These are phyloP conservation scores for Macroventuria anomochaeta DNA, from an alignment of 2,329 filamentous ascomycete species.

Conservation along the genomic window DNA sequence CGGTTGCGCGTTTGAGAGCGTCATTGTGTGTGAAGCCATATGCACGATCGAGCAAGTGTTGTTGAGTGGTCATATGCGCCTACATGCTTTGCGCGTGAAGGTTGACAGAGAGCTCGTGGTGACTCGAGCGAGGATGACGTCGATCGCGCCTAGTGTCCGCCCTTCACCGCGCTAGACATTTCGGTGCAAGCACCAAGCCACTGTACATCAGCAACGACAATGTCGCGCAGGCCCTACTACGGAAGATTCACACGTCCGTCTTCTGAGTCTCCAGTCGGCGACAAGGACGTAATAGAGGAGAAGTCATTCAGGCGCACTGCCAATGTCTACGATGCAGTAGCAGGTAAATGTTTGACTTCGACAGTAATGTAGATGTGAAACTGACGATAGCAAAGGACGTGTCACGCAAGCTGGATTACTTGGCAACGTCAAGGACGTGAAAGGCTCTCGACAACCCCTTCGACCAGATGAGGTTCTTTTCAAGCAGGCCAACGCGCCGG, in stretches of 20 bases:
- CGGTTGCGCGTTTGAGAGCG: conserved; percentile 69
- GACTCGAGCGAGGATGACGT: conserved; percentile 24
- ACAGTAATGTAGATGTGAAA: neutral
- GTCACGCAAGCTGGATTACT: conserved; percentile 34
- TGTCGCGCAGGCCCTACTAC: conserved; percentile 13
- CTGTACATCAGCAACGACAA: conserved; percentile 7
- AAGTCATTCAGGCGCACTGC: conserved; percentile 48
- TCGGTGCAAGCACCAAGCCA: conserved; percentile 4
- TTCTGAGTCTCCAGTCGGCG: conserved; percentile 22
- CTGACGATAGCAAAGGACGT: conserved; percentile 17
- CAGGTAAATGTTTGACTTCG: conserved; percentile 55
- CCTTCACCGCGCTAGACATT: conserved; percentile 16
- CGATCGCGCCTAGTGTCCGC: conserved; percentile 7
- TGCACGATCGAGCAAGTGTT: conserved; percentile 75
- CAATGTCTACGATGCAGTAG: conserved; percentile 76
- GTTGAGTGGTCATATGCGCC: conserved; percentile 50
- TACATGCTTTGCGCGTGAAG: conserved; percentile 42
- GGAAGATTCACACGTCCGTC: conserved; percentile 12
- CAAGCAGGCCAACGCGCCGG: conserved; percentile 67
- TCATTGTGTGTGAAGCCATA: conserved; percentile 67
- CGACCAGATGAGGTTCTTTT: conserved; percentile 77
- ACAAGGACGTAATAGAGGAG: conserved; percentile 12
- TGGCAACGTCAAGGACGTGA: conserved; percentile 55
- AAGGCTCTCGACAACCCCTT: conserved; percentile 51
- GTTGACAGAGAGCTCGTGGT: conserved; percentile 8